Evolutionary conservation across 768 basidiomycete species (phyloP).

Genomic region (Termitomyces sp.): DNA sequence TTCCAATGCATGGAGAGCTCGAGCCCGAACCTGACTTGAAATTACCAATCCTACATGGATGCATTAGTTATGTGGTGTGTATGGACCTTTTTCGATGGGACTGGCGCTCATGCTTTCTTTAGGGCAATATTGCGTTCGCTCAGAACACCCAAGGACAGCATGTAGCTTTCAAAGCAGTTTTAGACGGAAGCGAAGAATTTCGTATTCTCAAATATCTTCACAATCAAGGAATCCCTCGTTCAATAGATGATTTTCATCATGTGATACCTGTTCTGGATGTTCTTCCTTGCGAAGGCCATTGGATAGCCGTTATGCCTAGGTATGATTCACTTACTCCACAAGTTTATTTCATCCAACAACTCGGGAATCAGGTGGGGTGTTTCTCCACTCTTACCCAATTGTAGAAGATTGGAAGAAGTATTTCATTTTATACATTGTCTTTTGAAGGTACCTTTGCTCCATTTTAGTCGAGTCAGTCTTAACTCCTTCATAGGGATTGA

Average conservation of each 20-base stretch:
- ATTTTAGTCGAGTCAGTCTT: neutral
- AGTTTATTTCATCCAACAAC: neutral
- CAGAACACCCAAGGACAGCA: neutral
- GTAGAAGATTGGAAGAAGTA: neutral
- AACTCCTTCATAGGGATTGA: slow-evolving; percentile 12
- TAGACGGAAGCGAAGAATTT: slow-evolving; percentile 2
- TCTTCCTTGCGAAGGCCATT: too few relatives aligned
- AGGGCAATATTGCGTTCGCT: slow-evolving; percentile 6
- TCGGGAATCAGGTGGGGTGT: slow-evolving; percentile 6
- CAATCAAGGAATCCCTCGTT: too few relatives aligned
- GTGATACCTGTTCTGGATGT: too few relatives aligned
- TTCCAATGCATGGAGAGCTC: too few relatives aligned
- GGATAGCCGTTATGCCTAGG: too few relatives aligned
- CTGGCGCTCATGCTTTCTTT: neutral
- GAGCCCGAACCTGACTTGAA: too few relatives aligned
- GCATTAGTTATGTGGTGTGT: too few relatives aligned
- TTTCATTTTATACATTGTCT: too few relatives aligned
- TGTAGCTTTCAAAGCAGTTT: neutral
- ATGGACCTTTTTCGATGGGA: too few relatives aligned
- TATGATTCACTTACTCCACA: neutral
- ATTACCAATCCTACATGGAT: too few relatives aligned
- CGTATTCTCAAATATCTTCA: slow-evolving; percentile 5
- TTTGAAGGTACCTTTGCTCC: neutral
- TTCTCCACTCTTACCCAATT: neutral
- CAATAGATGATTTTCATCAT: too few relatives aligned